Evolutionary conservation across 805 yeast genomes (phyloP), one percentile per base, ranked within the genome.

Genomic region (Zygotorulaspora chibaensis): DNA sequence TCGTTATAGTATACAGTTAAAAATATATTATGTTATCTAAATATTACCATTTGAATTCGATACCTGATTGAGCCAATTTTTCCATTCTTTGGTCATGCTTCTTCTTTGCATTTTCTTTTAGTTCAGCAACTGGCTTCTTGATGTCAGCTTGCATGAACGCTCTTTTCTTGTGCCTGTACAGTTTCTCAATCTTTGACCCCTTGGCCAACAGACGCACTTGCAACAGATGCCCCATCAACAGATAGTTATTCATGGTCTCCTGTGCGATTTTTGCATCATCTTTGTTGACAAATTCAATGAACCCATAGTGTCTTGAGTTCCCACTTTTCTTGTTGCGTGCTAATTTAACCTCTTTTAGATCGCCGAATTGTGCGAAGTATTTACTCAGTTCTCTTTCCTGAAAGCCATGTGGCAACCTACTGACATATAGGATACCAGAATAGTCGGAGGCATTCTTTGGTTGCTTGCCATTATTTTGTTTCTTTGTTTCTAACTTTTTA

Each of bases 171-270:
- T 63, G 63, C 48, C 62, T 68, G 54, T 57, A 63, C 27, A 65
- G 55, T 42, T 71, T 64, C 35, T 66, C 67, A 47, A 70, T 68
- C 52, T 73, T 63, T 56, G 80, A 76, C 9, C 78, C 74, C 39
- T 76, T 65, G 47, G 77, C 78, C 39, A 66, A 43, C 18, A 63
- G 48, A 48, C 77, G 71, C 30, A 85, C 90, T 67, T 86, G 83
- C 56, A 93, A 71, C 51, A 90, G 77, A 66, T 91, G 97, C 6
- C 95, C 95, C 70, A 87, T 82, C 37, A 93, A 63, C 51, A 93
- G 75, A 60, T 93, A 93, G 69, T 93, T 93, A 68, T 93, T 83
- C 99, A 93, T 93, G 38, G 97, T 83, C 54, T 93, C 98, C 50
- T 85, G 86, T 2, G 96, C 99, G 50, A 89, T 74, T 55, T 80